Base-by-base conservation (phyloP, 2,329 filamentous ascomycete species). In the Penicillium sp. region DNA sequence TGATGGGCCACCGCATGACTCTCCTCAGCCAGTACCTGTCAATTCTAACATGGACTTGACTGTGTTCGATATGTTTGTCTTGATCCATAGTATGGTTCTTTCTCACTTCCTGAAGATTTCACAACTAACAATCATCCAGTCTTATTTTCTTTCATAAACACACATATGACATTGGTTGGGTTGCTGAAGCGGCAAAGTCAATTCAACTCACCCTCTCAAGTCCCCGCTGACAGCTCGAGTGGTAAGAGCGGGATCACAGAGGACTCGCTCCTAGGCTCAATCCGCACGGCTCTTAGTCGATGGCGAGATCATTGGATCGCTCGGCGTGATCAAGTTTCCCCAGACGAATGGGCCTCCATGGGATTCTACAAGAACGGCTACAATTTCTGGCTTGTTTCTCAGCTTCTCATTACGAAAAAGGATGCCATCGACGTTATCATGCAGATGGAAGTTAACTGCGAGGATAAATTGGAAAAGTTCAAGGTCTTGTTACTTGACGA, bases 371-470 rank as follows among this genome's bases (percentile, higher is more conserved):
- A 64, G 30, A 67, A 66, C 28, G 61, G 57, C 0, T 67, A 66
- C 38, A 63, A 66, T 11, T 67, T 66, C 46, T 68, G 65, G 65
- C 57, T 67, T 14, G 62, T 68, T 9, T 62, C 64, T 3, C 61
- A 66, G 31, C 47, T 67, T 3, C 57, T 68, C 10, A 59, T 67
- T 41, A 67, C 61, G 13, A 65, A 64, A 25, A 65, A 66, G 30
- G 60, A 66, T 37, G 62, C 61, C 6, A 56, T 67, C n/a, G 65
- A 68, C 36, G 62, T 68, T 10, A 57, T 67, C 7, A 66, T 67
- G 57, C 54, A 53, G 30, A 67, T 66, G 62, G 65, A 67, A 32
- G 61, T 68, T n/a, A 64, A 63, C 35, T 68, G 65, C 23, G 65
- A 67, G 33, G 65, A 68, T 46, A 67, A 67, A 37, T 41, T 68